These are phyloP conservation scores for Lepidium didymum DNA, from an alignment of 345 rosid genomes.

Conservation along the genomic window DNA sequence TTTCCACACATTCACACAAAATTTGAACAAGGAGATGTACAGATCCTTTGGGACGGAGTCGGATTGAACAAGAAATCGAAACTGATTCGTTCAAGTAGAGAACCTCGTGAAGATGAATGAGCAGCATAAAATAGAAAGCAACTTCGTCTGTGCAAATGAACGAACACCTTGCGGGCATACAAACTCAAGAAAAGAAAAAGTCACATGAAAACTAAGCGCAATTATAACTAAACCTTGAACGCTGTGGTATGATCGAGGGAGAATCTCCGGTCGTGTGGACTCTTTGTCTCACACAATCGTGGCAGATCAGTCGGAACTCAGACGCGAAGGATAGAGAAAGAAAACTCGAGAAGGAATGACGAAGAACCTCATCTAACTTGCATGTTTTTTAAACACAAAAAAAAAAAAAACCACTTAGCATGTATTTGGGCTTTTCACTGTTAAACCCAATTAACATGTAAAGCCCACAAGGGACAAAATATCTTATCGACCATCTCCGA, in stretches of 20 bases:
- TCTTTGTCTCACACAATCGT: slow-evolving; percentile 9
- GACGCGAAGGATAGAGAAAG: background rate
- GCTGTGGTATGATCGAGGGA: background rate
- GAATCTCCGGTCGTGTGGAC: slow-evolving; percentile 3
- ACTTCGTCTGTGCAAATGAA: slow-evolving; percentile 6
- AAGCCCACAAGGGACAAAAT: background rate
- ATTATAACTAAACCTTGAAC: background rate
- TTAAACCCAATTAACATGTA: background rate
- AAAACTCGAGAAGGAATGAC: background rate
- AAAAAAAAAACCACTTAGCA: too few relatives aligned
- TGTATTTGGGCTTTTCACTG: background rate
- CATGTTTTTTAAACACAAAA: background rate
- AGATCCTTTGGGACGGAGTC: background rate
- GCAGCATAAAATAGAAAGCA: background rate
- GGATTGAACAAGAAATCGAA: background rate
- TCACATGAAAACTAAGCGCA: background rate
- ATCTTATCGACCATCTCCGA: too few relatives aligned
- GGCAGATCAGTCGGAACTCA: slow-evolving; percentile 9
- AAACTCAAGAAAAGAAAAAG: background rate
- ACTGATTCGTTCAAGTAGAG: background rate
- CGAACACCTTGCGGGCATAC: slow-evolving; percentile 10
- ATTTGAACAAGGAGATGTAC: background rate
- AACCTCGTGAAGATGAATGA: background rate
- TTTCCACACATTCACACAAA: background rate
- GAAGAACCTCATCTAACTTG: background rate